Evolutionary conservation across 106 monocot species (phyloP).

Genomic region (Acanthochlamys bracteata): DNA sequence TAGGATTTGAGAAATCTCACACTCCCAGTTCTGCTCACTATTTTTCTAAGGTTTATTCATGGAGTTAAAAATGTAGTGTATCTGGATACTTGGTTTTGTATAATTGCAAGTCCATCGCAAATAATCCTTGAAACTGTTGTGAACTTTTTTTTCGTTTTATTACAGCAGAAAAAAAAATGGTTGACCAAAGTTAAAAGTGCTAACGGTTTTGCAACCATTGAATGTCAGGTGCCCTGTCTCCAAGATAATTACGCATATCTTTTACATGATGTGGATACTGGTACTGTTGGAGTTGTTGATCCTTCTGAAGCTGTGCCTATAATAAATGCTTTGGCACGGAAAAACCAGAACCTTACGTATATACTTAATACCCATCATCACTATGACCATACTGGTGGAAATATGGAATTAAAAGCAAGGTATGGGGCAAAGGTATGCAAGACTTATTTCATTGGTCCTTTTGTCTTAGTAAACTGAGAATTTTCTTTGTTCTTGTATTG

Average conservation of each 20-base stretch:
- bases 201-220: background rate
- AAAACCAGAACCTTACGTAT: constrained; percentile 82
- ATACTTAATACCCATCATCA: constrained; percentile 98
- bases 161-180: too few relatives aligned
- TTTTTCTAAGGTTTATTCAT: too few relatives aligned
- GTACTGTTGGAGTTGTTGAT: constrained; percentile 92
- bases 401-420: constrained; percentile 80
- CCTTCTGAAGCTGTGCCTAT: constrained; percentile 90
- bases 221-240: constrained; percentile 81
- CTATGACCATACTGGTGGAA: constrained; percentile 96
- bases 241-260: constrained; percentile 96
- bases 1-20: too few relatives aligned
- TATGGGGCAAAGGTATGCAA: constrained; percentile 93
- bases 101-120: too few relatives aligned
- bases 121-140: too few relatives aligned
- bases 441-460: background rate
- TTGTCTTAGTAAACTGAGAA: too few relatives aligned
- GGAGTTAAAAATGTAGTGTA: too few relatives aligned
- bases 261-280: constrained; percentile 81
- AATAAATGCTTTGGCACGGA: constrained; percentile 59
- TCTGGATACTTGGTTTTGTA: too few relatives aligned
- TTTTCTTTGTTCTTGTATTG: too few relatives aligned
- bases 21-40: too few relatives aligned
- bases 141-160: too few relatives aligned
- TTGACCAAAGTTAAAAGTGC: background rate